Base-by-base conservation (phyloP, 1,284 basidiomycete species). In the Pholiota adiposa region DNA sequence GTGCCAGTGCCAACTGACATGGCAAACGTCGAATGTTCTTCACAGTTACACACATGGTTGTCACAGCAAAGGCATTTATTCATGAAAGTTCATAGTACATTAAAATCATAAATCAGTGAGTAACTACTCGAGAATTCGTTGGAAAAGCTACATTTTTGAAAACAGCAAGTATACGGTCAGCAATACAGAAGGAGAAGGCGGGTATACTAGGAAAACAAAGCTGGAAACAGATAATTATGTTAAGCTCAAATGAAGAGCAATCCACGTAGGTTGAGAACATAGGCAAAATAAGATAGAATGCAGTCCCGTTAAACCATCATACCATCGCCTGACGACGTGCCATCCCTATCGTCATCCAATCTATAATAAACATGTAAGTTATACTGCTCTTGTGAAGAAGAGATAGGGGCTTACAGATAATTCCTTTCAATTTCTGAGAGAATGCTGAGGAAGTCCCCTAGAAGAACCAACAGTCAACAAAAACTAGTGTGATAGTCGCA, bases 381-480 rank as follows among this genome's bases (percentile, higher is more conserved):
- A 36, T 21, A 49, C 9, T 9, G 14, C 25, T 3, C 2, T 6
- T 23, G 25, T 73, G 62, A 43, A 46, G 60, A 54, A 57, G 50
- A 51, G 54, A 53, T 8, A 52, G 3, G 19, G 46, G 83, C 89
- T 73, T 66, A 90, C 87, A 92, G 72, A 78, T 93, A 93, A 73
- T 93, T 93, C 65, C 90, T 78, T 69, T 95, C 93, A 66, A 96
- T 94, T 74, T 95, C 93, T 19, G 89, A 92, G 38, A 96, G 73
- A 65, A 95, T 94, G 49, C 90, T 92, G 38, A 95, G 76, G 75
- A 95, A 96, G 79, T 95, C 93, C 91, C 92, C 92, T 93, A 44
- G 29, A 16, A 44, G 70, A 29, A 53, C 58, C 41, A 41, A 50
- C 64, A 48, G 58, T 51, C 46, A 56, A 48, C 18, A 48, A 40